Base-by-base conservation (phyloP, 257 asterid species). In the Pogostemon cablin region DNA sequence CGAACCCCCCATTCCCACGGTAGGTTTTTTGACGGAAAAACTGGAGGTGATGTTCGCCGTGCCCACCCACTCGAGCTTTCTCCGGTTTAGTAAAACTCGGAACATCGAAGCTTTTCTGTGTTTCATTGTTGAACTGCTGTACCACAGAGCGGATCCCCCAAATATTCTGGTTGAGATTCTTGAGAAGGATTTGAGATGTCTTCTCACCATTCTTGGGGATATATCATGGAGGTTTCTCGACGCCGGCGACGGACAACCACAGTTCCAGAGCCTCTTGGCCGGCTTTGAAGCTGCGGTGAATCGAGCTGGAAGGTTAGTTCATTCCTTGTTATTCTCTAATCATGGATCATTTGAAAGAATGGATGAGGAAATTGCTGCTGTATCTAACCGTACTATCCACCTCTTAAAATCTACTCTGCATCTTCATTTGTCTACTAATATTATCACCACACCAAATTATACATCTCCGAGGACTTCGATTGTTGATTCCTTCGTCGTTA, bases 201-300 rank as follows among this genome's bases (percentile, higher is more conserved):
- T 62, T 4, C 8, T 48, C 43, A 38, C 71, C 4, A 11, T 69
- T 54, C 62, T 69, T 4, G 54, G 72, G 38, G 80, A 75, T 39
- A 10, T 42, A 4, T n/a, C 47, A 10, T 34, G 15, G 20, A 53
- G 32, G 32, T 25, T 56, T 2, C 69, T 9, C 7, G 9, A 47
- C 17, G 40, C 11, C 10, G 60, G 6, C 35, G 7, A 32, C 3
- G 9, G 7, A 7, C 47, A 41, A 43, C 20, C 1, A 1, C 10
- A 53, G 7, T 6, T 39, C 46, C 34, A 54, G 8, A 40, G 9
- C 55, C 53, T 66, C 7, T 38, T 67, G 39, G 9, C 32, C 1
- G 32, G 1, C 1, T 25, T 25, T 25, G 32, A 25, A 25, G 32
- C 32, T 25, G 32, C 32, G 32, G 32, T 1, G 32, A 25, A 25